These are phyloP conservation scores for Talaromyces sp. DNA, from an alignment of 2,329 filamentous ascomycete genomes.

Conservation along the genomic window DNA sequence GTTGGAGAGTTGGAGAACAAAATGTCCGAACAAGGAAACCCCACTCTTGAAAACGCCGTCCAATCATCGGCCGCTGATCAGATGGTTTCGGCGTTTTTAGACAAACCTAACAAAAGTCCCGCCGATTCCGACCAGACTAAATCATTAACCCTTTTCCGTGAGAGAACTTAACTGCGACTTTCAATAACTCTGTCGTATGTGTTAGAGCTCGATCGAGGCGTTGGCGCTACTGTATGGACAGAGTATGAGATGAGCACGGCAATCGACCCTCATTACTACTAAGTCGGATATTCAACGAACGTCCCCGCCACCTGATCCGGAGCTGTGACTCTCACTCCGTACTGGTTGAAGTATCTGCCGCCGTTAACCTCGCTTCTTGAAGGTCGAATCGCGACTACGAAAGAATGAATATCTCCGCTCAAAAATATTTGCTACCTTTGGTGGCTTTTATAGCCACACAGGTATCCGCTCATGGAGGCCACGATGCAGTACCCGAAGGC, in stretches of 20 bases:
- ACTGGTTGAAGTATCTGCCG: not conserved
- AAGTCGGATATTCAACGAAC: not conserved
- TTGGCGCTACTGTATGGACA: not conserved
- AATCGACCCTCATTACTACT: not conserved
- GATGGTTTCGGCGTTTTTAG: not conserved
- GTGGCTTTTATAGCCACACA: conserved; percentile 26
- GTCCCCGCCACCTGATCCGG: too few relatives aligned
- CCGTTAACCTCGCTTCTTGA: not conserved
- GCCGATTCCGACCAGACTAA: not conserved
- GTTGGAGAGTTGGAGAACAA: not conserved
- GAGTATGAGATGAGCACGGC: not conserved
- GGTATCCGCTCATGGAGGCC: conserved; percentile 48
- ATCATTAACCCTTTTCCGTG: not conserved
- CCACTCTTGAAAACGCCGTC: not conserved
- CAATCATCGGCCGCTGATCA: not conserved
- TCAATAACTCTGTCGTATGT: not conserved
- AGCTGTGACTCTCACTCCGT: not conserved
- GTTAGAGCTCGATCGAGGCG: not conserved
- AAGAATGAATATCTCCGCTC: conserved; percentile 7
- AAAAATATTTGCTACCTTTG: conserved; percentile 17
- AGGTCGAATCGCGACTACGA: not conserved
- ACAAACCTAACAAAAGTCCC: not conserved
- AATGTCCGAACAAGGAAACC: not conserved
- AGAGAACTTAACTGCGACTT: not conserved
- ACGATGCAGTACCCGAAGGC: conserved; percentile 62